phyloP scores from a whole-genome alignment of 768 basidiomycete genomes.

The Chalciporus pseudorubinellus region DNA sequence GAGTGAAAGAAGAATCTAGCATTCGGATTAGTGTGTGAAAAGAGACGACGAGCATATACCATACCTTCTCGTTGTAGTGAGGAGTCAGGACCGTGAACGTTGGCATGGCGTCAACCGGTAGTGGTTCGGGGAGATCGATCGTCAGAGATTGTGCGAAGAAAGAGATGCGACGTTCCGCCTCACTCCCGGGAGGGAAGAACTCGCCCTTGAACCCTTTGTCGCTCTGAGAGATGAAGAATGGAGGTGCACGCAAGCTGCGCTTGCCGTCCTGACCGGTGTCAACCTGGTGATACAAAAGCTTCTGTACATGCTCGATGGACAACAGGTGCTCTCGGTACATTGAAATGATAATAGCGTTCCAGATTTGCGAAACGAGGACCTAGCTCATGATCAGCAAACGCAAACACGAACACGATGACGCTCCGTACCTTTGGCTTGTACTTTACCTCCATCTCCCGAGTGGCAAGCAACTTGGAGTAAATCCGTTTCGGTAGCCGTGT shows the following conservation, averaged over 20 bases:
- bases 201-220: slow-evolving; percentile 82
- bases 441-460: slow-evolving; percentile 94
- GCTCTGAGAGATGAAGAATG: slow-evolving; percentile 96
- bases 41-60: slow-evolving; percentile 12
- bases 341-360: slow-evolving; percentile 99
- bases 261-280: slow-evolving; percentile 81
- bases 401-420: background rate
- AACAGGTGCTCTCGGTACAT: slow-evolving; percentile 99
- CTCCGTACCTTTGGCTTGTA: slow-evolving; percentile 94
- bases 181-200: slow-evolving; percentile 93
- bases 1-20: slow-evolving; percentile 86
- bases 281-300: slow-evolving; percentile 95
- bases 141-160: slow-evolving; percentile 99
- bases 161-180: slow-evolving; percentile 95
- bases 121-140: slow-evolving; percentile 87
- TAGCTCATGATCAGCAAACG: slow-evolving; percentile 27
- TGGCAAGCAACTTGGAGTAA: slow-evolving; percentile 92
- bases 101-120: slow-evolving; percentile 99
- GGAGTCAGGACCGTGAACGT: slow-evolving; percentile 98
- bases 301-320: slow-evolving; percentile 98
- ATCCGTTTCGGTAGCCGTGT: slow-evolving; percentile 95
- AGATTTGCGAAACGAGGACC: slow-evolving; percentile 98
- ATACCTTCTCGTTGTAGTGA: slow-evolving; percentile 96
- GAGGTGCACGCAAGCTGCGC: slow-evolving; percentile 89
- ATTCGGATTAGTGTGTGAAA: slow-evolving; percentile 3